Evolutionary conservation across 345 rosid species (phyloP).

Genomic region (Xanthoceras sorbifolium): DNA sequence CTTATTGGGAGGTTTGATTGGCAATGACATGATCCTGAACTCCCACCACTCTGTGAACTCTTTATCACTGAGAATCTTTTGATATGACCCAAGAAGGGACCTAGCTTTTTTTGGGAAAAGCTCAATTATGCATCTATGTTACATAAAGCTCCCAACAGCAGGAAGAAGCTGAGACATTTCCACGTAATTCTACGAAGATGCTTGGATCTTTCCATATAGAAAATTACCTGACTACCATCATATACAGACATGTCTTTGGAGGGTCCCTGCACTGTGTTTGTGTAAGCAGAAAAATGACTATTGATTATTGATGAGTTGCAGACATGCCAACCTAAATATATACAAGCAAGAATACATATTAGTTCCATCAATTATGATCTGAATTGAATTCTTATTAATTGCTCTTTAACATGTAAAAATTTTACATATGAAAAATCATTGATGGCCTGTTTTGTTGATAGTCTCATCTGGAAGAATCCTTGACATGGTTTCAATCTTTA

Average conservation of each 20-base stretch:
- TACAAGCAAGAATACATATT: too few relatives aligned
- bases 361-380: background rate
- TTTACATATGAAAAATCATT: too few relatives aligned
- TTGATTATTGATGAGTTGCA: too few relatives aligned
- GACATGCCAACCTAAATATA: too few relatives aligned
- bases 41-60: conserved; percentile 1
- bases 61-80: background rate
- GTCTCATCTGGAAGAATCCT: too few relatives aligned
- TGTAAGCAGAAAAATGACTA: background rate
- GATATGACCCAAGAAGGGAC: conserved; percentile 20
- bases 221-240: background rate
- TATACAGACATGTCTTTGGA: background rate
- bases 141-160: conserved; percentile 12
- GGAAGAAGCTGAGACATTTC: conserved; percentile 22
- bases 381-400: too few relatives aligned
- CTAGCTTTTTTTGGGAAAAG: background rate
- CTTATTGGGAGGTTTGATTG: background rate
- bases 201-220: background rate
- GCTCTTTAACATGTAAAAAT: too few relatives aligned
- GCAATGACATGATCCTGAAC: background rate
- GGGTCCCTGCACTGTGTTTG: too few relatives aligned
- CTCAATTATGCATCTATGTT: background rate
- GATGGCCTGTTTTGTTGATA: too few relatives aligned
- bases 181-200: conserved; percentile 17
- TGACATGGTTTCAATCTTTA: too few relatives aligned